Evolutionary conservation across 305 asterid species (phyloP), one percentile per base, ranked within the genome.

Genomic region (Nicotiana rustica): DNA sequence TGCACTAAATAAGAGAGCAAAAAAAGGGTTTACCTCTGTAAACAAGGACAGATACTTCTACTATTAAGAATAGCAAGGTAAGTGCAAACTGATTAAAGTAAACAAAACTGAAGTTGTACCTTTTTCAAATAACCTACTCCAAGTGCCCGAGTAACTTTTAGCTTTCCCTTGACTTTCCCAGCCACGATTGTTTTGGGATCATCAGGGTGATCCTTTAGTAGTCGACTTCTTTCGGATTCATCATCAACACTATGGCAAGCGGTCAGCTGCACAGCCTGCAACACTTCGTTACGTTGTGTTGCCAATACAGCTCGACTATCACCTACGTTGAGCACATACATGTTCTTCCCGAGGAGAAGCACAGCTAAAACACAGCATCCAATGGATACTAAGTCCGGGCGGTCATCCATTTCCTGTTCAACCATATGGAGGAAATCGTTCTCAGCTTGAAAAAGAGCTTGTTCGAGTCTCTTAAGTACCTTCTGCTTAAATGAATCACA

Each of bases 121-220:
- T 88, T 93, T 87, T 96, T 94, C 91, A 96, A 88, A 90, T 96
- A 96, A 79, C 99, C 99, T 70, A 96, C 99, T 64, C 99, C 99
- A 62, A 96, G 93, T 65, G 99, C 98, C 83, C 98, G 89, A 4
- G 99, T 93, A 80, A 96, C 98, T 85, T 91, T 91, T 61, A 96
- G 90, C 90, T 89, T 96, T 82, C 99, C 99, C 88, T 96, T 96
- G 52, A 94, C 95, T 88, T 86, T 94, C 62, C 97, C 97, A 8
- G 80, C 92, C 67, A 90, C 88, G 57, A 96, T 60, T 17, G 88
- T 80, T 44, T 75, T 56, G 67, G 98, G 92, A 75, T 96, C 99
- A 12, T 93, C 91, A 6, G 94, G 97, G 87, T 96, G 99, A 69
- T 94, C 93, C 2, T 79, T 87, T 78, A 93, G 61, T 82, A 96